Evolutionary conservation across 352 stramenopile species (phyloP).

Genomic region (Globisporangium carolinianum): DNA sequence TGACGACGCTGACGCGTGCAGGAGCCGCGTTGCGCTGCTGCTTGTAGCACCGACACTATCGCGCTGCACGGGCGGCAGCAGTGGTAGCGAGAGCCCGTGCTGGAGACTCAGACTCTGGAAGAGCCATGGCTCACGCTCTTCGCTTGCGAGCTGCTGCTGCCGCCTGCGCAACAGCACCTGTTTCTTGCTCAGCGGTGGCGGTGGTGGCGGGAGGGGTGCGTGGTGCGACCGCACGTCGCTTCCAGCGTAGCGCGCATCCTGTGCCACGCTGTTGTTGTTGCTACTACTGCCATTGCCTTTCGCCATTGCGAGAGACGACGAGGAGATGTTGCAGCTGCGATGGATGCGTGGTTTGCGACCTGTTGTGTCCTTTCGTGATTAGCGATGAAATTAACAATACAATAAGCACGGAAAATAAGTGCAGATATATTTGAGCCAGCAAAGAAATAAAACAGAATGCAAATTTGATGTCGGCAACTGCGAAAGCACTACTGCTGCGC

Average conservation of each 20-base stretch:
- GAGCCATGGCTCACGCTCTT: conserved; percentile 50
- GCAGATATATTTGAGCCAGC: no score
- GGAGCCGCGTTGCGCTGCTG: conserved; percentile 4
- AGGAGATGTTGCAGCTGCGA: not conserved
- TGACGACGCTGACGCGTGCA: not conserved
- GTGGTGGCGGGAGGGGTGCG: not conserved
- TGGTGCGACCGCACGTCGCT: not conserved
- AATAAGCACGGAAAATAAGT: not conserved
- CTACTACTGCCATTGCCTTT: not conserved
- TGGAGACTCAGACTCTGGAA: conserved; percentile 55
- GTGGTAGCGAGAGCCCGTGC: conserved; percentile 9
- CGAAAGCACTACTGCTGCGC: no score
- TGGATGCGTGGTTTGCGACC: not conserved
- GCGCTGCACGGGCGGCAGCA: not conserved
- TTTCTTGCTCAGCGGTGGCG: conserved; percentile 14
- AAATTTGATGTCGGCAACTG: no score
- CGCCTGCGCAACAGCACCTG: conserved; percentile 17
- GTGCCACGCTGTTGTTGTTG: conserved; percentile 1
- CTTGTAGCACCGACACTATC: not conserved
- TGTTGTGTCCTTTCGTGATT: not conserved
- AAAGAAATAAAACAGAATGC: no score
- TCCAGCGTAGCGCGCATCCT: not conserved
- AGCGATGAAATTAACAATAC: no score
- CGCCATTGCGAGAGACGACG: no score
- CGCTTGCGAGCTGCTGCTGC: conserved; percentile 5